Evolutionary conservation across 2,329 filamentous ascomycete genomes (phyloP).

Genomic region (Pseudogymnoascus sp.): DNA sequence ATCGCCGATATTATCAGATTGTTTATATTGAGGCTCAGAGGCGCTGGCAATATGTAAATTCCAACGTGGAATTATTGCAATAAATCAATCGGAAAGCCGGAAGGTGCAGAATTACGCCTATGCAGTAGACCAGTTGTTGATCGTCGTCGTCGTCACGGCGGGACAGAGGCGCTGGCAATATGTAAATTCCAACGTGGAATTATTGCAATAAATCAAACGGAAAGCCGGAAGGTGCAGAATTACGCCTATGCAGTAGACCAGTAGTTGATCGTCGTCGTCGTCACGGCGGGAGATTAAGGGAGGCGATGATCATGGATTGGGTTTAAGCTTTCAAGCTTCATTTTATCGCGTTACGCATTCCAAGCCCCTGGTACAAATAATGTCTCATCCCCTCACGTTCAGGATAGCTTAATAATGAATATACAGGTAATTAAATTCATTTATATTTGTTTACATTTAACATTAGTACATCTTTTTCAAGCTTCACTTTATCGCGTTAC

Average conservation of each 20-base stretch:
- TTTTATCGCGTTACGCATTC: not conserved
- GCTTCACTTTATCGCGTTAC: not conserved
- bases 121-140: slow-evolving; percentile 2
- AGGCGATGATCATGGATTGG: slow-evolving; percentile 8
- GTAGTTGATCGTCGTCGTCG: not conserved
- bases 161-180: not conserved
- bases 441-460: not conserved
- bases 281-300: not conserved
- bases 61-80: not conserved
- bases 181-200: not conserved
- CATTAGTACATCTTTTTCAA: not conserved
- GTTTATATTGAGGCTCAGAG: not conserved
- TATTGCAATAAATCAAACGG: not conserved
- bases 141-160: not conserved
- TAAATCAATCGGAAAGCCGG: not conserved
- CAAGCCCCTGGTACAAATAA: not conserved
- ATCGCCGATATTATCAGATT: slow-evolving; percentile 4
- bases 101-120: not conserved
- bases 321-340: slow-evolving; percentile 2
- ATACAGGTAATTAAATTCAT: not conserved
- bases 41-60: not conserved
- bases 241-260: not conserved
- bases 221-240: not conserved
- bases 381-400: not conserved
- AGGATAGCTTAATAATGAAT: not conserved